A percentile compares a stretch with the other conserved stretches of the same genome.
Evolutionary conservation across 1,284 basidiomycete genomes (phyloP).

Genomic region (Cronartium quercuum): DNA sequence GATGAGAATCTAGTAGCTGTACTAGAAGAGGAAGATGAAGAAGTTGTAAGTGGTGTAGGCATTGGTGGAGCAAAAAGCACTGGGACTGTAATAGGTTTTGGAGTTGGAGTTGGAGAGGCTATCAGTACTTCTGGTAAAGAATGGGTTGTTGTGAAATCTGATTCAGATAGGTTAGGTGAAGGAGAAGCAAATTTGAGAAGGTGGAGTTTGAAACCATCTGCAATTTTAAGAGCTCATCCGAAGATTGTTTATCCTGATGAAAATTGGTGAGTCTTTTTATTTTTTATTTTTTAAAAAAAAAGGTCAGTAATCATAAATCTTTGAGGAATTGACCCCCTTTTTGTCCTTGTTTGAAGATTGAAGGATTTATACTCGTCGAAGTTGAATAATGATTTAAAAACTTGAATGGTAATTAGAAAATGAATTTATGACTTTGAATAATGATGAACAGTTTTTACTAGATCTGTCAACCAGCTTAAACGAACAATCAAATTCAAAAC

Average conservation of each 20-base stretch:
- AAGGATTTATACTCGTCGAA: too few species aligned
- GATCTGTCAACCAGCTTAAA: too few species aligned
- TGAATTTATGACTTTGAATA: neutral
- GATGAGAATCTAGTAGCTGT: neutral
- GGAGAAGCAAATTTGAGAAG: conserved; percentile 29
- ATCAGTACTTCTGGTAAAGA: conserved; percentile 16
- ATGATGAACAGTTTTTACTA: too few species aligned
- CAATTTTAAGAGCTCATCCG: conserved; percentile 24
- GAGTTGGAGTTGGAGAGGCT: conserved; percentile 16
- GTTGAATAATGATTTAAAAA: neutral
- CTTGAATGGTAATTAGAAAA: neutral
- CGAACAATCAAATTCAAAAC: too few species aligned
- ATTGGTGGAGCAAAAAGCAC: neutral
- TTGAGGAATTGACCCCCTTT: neutral
- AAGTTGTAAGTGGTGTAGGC: neutral
- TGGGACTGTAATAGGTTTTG: neutral
- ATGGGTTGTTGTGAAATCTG: conserved; percentile 29
- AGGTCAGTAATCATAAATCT: too few species aligned
- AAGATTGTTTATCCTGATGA: conserved; percentile 2
- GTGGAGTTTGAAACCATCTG: conserved; percentile 30
- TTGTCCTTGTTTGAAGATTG: neutral
- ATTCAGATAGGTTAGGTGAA: neutral
- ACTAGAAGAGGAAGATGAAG: neutral
- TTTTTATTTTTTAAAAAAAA: neutral
- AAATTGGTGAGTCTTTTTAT: neutral